Evolutionary conservation across 108 stramenopile species (phyloP).

Genomic region (Skeletonema costatum): DNA sequence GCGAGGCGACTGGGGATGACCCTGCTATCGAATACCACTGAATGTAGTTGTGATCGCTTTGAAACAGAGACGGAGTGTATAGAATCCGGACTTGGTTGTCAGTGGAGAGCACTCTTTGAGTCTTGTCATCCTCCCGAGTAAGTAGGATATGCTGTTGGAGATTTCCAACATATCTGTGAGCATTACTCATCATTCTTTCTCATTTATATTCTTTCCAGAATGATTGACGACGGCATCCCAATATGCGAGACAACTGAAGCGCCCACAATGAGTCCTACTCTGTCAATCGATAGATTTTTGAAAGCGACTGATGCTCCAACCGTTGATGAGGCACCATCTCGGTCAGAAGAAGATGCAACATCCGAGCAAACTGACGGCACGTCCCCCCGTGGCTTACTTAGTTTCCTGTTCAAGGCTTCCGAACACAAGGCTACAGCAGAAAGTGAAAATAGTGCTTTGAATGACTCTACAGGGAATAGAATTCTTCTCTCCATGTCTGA

Average conservation of each 20-base stretch:
- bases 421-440: constrained; percentile 4
- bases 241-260: constrained; percentile 56
- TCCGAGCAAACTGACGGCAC: background rate
- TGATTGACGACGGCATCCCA: constrained; percentile 57
- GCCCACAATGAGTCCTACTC: constrained; percentile 56
- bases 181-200: no score
- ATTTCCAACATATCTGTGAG: no score
- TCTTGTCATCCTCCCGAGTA: constrained; percentile 57
- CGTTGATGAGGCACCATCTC: background rate
- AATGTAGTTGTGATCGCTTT: constrained; percentile 56
- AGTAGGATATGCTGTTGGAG: no score
- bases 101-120: constrained; percentile 28
- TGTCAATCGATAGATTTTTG: constrained; percentile 28
- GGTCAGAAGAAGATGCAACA: background rate
- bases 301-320: constrained; percentile 53
- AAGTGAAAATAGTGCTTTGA: background rate
- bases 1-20: constrained; percentile 41
- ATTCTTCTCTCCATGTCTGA: constrained; percentile 11
- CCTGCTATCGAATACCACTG: constrained; percentile 38
- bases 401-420: constrained; percentile 33
- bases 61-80: constrained; percentile 55
- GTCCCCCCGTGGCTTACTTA: background rate
- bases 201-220: background rate
- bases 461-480: constrained; percentile 8
- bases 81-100: constrained; percentile 39